These are phyloP conservation scores for Allium cepa DNA, from an alignment of 106 monocot species.

Conservation along the genomic window DNA sequence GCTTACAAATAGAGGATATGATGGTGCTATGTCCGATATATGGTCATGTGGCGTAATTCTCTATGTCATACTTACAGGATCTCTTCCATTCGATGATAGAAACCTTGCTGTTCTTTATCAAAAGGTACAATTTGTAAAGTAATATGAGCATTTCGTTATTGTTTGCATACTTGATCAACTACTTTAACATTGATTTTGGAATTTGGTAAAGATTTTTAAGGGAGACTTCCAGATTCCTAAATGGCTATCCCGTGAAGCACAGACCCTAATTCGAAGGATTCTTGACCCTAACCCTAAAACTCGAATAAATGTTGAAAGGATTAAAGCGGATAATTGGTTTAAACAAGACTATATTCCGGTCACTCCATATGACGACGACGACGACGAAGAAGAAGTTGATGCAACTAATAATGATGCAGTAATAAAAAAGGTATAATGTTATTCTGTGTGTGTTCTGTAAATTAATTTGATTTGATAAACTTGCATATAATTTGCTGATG, in stretches of 20 bases:
- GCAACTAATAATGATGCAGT: slow-evolving; percentile 6
- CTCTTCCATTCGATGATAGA: slow-evolving; percentile 69
- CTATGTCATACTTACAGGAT: slow-evolving; percentile 68
- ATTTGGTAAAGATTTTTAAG: slow-evolving; percentile 56
- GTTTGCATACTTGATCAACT: too few relatives aligned
- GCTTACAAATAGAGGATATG: slow-evolving; percentile 81
- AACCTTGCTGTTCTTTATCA: slow-evolving; percentile 56
- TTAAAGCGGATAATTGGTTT: slow-evolving; percentile 88
- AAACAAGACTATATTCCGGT: slow-evolving; percentile 61
- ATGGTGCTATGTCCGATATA: slow-evolving; percentile 81
- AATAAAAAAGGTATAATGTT: slow-evolving; percentile 40
- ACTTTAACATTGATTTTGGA: too few relatives aligned
- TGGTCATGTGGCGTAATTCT: slow-evolving; percentile 97
- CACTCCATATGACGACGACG: slow-evolving; percentile 69
- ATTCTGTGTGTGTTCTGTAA: too few relatives aligned
- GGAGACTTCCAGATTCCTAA: slow-evolving; percentile 67
- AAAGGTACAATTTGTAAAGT: slow-evolving; percentile 27
- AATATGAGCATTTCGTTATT: too few relatives aligned
- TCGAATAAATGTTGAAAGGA: slow-evolving; percentile 56
- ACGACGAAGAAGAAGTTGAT: slow-evolving; percentile 26
- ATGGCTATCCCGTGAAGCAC: slow-evolving; percentile 64
- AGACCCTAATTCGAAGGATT: slow-evolving; percentile 57
- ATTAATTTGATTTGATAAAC: too few relatives aligned
- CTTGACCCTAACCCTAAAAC: slow-evolving; percentile 83
- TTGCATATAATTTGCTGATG: not conserved